These are phyloP conservation scores for Aspergillus fijiensis DNA, from an alignment of 2,329 filamentous ascomycete species.

Conservation along the genomic window DNA sequence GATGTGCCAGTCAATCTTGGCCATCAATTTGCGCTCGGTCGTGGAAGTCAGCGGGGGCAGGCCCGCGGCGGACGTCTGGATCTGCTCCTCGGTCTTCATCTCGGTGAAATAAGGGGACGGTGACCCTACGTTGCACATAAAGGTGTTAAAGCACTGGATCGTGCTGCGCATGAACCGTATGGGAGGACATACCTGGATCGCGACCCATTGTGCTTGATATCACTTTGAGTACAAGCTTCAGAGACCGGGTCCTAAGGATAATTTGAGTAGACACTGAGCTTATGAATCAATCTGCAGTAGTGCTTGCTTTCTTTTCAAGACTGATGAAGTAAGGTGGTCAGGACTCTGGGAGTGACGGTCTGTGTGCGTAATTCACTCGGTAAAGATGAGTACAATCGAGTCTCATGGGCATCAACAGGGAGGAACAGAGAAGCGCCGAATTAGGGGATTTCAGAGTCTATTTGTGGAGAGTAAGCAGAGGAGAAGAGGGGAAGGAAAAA, in stretches of 20 bases:
- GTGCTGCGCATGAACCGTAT: neutral
- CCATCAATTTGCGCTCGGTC: constrained; percentile 62
- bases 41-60: constrained; percentile 37
- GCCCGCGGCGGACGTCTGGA: constrained; percentile 18
- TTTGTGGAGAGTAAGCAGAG: no score
- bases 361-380: no score
- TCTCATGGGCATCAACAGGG: no score
- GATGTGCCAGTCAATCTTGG: constrained; percentile 69
- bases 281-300: neutral
- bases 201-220: neutral
- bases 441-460: no score
- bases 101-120: neutral
- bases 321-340: no score
- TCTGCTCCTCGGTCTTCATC: constrained; percentile 24
- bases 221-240: neutral
- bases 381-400: no score
- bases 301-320: neutral
- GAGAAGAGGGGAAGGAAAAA: neutral
- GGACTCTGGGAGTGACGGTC: no score
- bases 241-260: neutral
- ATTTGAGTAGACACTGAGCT: neutral
- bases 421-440: no score
- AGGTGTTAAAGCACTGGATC: neutral
- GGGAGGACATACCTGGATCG: neutral
- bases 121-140: constrained; percentile 1